Conservation (phyloP, 805 yeast genomes). For the Peterozyma xylosa region DNA sequence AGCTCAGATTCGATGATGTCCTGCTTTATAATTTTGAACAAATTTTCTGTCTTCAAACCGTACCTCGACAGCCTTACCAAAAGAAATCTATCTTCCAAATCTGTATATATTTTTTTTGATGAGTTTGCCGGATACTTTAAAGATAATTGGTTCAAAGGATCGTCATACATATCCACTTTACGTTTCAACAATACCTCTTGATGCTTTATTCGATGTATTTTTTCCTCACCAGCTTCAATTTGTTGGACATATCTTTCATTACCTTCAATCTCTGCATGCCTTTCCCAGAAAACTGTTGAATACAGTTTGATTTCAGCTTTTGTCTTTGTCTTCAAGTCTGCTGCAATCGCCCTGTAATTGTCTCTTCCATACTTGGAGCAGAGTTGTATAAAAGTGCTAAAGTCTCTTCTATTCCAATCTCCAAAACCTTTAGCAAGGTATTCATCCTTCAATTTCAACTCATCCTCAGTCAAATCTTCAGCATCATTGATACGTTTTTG, state of each 20-base stretch:
- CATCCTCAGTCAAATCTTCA: slow-evolving; percentile 57
- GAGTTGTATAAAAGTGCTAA: slow-evolving; percentile 62
- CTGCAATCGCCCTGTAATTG: slow-evolving; percentile 39
- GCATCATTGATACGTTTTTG: slow-evolving; percentile 47
- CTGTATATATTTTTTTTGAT: slow-evolving; percentile 66
- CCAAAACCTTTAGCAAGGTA: slow-evolving; percentile 52
- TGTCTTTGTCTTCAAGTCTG: slow-evolving; percentile 48
- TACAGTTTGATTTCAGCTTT: slow-evolving; percentile 54
- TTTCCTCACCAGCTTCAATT: slow-evolving; percentile 68
- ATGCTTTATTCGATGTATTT: slow-evolving; percentile 41
- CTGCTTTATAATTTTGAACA: slow-evolving; percentile 58
- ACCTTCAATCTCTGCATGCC: slow-evolving; percentile 56
- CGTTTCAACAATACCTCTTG: slow-evolving; percentile 49
- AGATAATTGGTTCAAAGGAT: slow-evolving; percentile 54
- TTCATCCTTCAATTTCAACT: slow-evolving; percentile 42
- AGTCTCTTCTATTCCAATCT: slow-evolving; percentile 70
- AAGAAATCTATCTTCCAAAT: slow-evolving; percentile 63
- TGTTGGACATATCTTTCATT: slow-evolving; percentile 64
- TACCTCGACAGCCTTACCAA: slow-evolving; percentile 52
- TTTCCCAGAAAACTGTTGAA: slow-evolving; percentile 55
- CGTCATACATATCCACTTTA: slow-evolving; percentile 46
- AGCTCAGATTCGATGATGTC: slow-evolving; percentile 53
- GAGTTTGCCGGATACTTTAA: slow-evolving; percentile 80
- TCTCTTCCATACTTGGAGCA: slow-evolving; percentile 61
- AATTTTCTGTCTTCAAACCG: slow-evolving; percentile 53